Evolutionary conservation across 805 yeast species (phyloP), one percentile per base, ranked within the genome.

Genomic region (Yamadazyma ubonensis): DNA sequence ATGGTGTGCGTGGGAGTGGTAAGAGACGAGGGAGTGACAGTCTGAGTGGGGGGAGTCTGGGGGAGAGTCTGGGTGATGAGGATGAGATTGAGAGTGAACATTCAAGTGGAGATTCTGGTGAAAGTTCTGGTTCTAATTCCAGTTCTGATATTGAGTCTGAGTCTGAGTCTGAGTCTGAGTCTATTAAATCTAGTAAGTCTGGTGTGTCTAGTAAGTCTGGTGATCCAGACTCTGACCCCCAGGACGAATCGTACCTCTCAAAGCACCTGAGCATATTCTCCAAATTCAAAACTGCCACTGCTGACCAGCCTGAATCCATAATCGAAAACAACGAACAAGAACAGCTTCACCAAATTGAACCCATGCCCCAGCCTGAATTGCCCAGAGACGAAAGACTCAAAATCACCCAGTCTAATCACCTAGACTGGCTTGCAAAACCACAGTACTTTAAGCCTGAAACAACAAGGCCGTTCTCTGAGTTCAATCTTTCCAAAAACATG

Each of bases 311-410:
- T 12, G 41, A 31, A 19, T 10, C 17, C 11, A 38, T 27, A 16
- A 14, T 10, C 4, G 4, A 15, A 2, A 27, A 39, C 2, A 28
- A 17, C 6, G 15, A 23, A 7, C 29, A 14, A 6, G 33, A 21
- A 37, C 37, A 30, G 15, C 5, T 32, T 5, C 43, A 39, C 9
- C 11, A 55, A 30, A 52, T 91, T 29, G 81, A 75, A 5, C 95
- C 96, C 14, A 64, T 91, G 29, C 97, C 98, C 1, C 96, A 88
- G 58, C 96, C 96, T 0, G 79, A 67, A 23, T 62, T 81, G 19
- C 87, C 86, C 3, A 64, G 66, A 41, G 84, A 80, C 49, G 57
- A 58, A 31, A 58, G 56, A 37, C 57, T 79, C 15, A 42, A 33
- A 5, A 43, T 70, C 6, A 44, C 58, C 14, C 58, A 56, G 43